These are phyloP conservation scores for Penicillium canariense DNA, from an alignment of 495 filamentous ascomycete species.

Conservation along the genomic window DNA sequence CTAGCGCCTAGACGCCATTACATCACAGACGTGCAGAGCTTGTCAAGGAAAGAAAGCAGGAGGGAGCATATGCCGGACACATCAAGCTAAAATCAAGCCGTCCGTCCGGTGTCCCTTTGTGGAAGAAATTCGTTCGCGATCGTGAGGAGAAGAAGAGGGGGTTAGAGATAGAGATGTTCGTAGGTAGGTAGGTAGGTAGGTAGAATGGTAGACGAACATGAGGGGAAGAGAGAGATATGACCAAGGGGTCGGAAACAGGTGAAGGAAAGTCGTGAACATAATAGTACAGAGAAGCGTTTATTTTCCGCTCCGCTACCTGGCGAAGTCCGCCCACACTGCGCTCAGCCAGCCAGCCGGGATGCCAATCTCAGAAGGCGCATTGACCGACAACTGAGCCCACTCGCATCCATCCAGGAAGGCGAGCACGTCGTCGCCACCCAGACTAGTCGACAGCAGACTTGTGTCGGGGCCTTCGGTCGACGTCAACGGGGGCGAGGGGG, in stretches of 20 bases:
- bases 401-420: slow-evolving; percentile 48
- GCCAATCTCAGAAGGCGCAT: slow-evolving; percentile 35
- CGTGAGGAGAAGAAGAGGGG: background rate
- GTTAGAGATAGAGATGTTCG: background rate
- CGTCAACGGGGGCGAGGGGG: slow-evolving; percentile 38
- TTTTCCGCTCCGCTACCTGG: slow-evolving; percentile 18
- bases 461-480: slow-evolving; percentile 31
- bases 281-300: slow-evolving; percentile 18
- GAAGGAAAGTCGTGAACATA: slow-evolving; percentile 21
- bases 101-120: background rate
- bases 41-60: background rate
- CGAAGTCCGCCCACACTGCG: slow-evolving; percentile 40
- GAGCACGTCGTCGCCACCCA: slow-evolving; percentile 48
- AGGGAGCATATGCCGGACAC: background rate
- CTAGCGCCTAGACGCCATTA: too few relatives aligned
- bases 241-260: background rate
- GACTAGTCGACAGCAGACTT: slow-evolving; percentile 35
- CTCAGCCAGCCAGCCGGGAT: slow-evolving; percentile 43
- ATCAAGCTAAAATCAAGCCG: background rate
- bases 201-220: too few relatives aligned
- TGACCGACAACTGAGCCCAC: slow-evolving; percentile 33
- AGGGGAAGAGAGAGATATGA: too few relatives aligned
- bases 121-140: background rate
- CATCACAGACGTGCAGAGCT: too few relatives aligned
- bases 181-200: background rate